Conservation (phyloP, 176 grass and related monocot genomes). For the Zea luxurians region DNA sequence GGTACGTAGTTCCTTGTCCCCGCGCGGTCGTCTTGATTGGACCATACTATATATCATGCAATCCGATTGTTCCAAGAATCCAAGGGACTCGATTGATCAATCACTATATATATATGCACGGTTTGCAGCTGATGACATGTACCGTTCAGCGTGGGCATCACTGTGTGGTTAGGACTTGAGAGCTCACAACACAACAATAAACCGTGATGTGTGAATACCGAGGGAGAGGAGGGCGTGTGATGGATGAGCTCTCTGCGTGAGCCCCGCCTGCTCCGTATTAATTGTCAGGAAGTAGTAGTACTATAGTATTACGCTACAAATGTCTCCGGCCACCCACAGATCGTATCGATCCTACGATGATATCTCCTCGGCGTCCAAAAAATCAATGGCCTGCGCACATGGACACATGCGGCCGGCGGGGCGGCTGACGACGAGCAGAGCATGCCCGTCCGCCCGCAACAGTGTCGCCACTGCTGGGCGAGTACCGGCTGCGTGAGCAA, state of each 20-base stretch:
- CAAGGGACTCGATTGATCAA: slow-evolving; percentile 23
- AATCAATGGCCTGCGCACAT: slow-evolving; percentile 38
- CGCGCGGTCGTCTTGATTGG: too few species aligned
- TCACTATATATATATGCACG: not conserved
- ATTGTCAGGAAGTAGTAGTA: not conserved
- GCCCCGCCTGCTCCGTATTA: not conserved
- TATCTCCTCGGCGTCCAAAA: slow-evolving; percentile 17
- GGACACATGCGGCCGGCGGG: slow-evolving; percentile 23
- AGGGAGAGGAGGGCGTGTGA: not conserved
- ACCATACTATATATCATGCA: too few species aligned
- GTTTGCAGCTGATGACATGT: not conserved
- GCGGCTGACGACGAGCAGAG: too few species aligned
- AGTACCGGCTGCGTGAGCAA: not conserved
- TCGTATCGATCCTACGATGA: not conserved
- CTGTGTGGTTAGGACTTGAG: slow-evolving; percentile 6
- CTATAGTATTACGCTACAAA: not conserved
- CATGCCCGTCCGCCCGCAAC: slow-evolving; percentile 20
- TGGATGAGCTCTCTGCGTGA: not conserved
- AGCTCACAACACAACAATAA: not conserved
- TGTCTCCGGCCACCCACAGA: not conserved
- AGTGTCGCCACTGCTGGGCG: slow-evolving; percentile 36
- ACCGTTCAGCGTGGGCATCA: slow-evolving; percentile 20
- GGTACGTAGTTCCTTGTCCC: too few species aligned
- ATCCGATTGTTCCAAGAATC: slow-evolving; percentile 12
- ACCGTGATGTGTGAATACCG: slow-evolving; percentile 8